Evolutionary conservation across 2,329 filamentous ascomycete genomes (phyloP), one percentile per base, ranked within the genome.

Genomic region (Pseudogymnoascus destructans): DNA sequence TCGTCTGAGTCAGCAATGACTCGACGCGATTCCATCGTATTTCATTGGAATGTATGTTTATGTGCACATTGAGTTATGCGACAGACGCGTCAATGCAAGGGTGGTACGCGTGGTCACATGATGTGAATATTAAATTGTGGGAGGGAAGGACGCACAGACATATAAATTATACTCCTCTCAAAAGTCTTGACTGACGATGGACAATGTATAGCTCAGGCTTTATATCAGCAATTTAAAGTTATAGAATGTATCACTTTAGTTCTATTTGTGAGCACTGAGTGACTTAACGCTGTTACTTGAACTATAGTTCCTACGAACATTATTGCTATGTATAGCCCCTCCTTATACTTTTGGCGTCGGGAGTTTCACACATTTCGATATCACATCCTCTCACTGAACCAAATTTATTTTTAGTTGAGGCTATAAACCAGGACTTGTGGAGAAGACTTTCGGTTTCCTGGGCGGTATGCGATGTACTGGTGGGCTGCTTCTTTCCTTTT

Each of bases 1-100:
- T 70, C 69, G 55, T 71, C 69, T 6, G 69, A 71, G 60, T 71
- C 69, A 19, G 68, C 69, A 57, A 71, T 66, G 32, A 70, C 65
- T 32, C 61, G 66, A 19, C 63, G 66, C 33, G 57, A 61, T 54
- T 63, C 62, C 69, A 70, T 70, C 56, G 46, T 52, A 52, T 52
- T 52, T 52, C 46, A 52, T 52, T 30, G 9, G 25, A 52, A 32
- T 52, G 46, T 30, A 32, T 32, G 46, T 9, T 52, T 30, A 30
- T 30, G 25, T 19, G 46, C 25, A 27, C 42, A 52, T 30, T 19
- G 25, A 30, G 46, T 52, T 52, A 52, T 52, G 46, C 46, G 25
- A 32, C 25, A 19, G 15, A 52, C 46, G 46, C 25, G 46, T 52
- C 9, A 52, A 30, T 52, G 46, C 46, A 8, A 19, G 46, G 3